Evolutionary conservation across 306 rosid species (phyloP).

Genomic region (Trifolium dubium): DNA sequence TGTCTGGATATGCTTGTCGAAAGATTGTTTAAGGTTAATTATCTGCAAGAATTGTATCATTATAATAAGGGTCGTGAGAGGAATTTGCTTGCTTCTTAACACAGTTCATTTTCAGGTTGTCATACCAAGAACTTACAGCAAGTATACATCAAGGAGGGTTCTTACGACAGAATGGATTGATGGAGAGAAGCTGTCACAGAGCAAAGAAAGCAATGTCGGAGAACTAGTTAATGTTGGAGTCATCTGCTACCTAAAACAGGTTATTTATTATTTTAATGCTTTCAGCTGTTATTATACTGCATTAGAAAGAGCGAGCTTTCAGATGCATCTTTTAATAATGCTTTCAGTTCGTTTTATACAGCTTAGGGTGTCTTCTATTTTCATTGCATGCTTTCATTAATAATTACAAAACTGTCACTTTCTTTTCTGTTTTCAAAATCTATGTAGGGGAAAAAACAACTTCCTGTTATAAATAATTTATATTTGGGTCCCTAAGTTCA

Average conservation of each 20-base stretch:
- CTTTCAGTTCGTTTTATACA: slow-evolving; percentile 25
- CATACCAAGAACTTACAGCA: slow-evolving; percentile 80
- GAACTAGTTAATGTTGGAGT: slow-evolving; percentile 97
- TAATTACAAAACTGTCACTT: background rate
- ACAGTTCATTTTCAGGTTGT: slow-evolving; percentile 73
- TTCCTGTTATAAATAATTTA: background rate
- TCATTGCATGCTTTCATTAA: background rate
- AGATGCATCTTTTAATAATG: slow-evolving; percentile 11
- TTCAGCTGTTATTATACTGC: slow-evolving; percentile 2
- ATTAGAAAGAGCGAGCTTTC: slow-evolving; percentile 19
- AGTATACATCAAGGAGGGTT: slow-evolving; percentile 94
- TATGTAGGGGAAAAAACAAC: background rate
- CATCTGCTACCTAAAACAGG: slow-evolving; percentile 98
- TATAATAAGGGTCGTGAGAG: slow-evolving; percentile 19
- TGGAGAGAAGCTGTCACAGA: slow-evolving; percentile 94
- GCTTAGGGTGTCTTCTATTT: slow-evolving; percentile 3
- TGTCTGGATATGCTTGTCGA: slow-evolving; percentile 27
- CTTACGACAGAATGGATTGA: slow-evolving; percentile 95
- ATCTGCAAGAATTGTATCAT: slow-evolving; percentile 13
- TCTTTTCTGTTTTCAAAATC: background rate
- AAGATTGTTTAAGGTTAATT: background rate
- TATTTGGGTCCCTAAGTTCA: slow-evolving; percentile 8
- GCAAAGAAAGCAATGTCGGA: slow-evolving; percentile 95
- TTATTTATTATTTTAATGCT: slow-evolving; percentile 41
- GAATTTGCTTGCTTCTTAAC: slow-evolving; percentile 40